Base-by-base conservation (phyloP, 2,329 filamentous ascomycete species). In the Thielaviopsis cerberus region DNA sequence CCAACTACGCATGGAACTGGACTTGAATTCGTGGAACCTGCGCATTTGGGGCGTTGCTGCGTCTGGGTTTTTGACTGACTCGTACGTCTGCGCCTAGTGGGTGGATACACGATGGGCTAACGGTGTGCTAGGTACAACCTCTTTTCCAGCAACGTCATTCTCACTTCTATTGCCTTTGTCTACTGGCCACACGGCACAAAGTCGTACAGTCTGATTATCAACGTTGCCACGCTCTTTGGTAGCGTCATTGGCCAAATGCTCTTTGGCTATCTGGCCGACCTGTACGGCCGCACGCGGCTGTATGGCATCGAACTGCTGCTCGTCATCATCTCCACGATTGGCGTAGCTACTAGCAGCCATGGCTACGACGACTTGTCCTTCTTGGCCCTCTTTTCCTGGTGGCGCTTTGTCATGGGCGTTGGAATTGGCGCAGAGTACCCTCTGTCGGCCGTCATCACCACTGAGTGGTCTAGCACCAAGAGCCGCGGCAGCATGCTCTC, bases 401-500 rank as follows among this genome's bases (percentile, higher is more conserved):
- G 74, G 75, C 72, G 75, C 20, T 77, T 77, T 61, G 74, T 77
- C 22, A 77, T 77, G 75, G 75, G 75, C 23, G 69, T 77, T 26
- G 75, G 79, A 0, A 81, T 84, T 34, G 80, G 81, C n/a, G 81
- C 78, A 17, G 81, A 85, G 67, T 85, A 85, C 65, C 82, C 83
- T 1, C 70, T 86, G 1, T 79, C 75, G 51, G 81, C 82, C 0
- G 78, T 85, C 8, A 86, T 86, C 34, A 83, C 81, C 0, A 77
- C 82, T 0, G 83, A 86, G 72, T 85, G 76, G 71, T 71, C 76
- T 4, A 78, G 75, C 57, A 84, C 80, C 0, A 77, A 76, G 53
- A 80, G 81, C n/a, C 72, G 82, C 54, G 78, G 77, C n/a, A 78
- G 75, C 22, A 85, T 85, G 82, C 71, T 86, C 62, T 79, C 82